Evolutionary conservation across 768 basidiomycete genomes (phyloP).

Genomic region (Amanita phalloides): DNA sequence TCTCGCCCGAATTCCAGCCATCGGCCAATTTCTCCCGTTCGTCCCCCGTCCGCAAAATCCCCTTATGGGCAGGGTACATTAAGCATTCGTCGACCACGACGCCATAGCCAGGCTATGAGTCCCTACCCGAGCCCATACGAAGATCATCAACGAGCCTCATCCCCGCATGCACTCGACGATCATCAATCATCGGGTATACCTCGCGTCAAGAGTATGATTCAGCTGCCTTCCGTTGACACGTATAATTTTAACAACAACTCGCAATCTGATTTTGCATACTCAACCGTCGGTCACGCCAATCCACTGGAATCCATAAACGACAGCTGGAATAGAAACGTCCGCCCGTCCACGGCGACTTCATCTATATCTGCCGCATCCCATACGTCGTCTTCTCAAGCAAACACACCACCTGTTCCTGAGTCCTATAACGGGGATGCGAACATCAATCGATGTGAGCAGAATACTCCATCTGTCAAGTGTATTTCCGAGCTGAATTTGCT

Average conservation of each 20-base stretch:
- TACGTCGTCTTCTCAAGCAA: slow-evolving; percentile 71
- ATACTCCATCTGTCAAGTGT: slow-evolving; percentile 4
- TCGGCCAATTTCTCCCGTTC: slow-evolving; percentile 56
- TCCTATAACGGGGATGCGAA: slow-evolving; percentile 60
- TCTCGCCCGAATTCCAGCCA: slow-evolving; percentile 69
- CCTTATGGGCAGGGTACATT: slow-evolving; percentile 36
- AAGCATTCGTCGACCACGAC: slow-evolving; percentile 60
- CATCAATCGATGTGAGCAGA: slow-evolving; percentile 73
- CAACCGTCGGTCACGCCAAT: slow-evolving; percentile 38
- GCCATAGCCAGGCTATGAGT: slow-evolving; percentile 81
- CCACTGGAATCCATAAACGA: slow-evolving; percentile 36
- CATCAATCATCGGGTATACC: slow-evolving; percentile 42
- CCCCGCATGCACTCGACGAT: slow-evolving; percentile 55
- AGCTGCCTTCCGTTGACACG: slow-evolving; percentile 61
- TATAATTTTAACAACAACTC: slow-evolving; percentile 51
- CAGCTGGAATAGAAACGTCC: slow-evolving; percentile 42
- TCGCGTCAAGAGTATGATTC: slow-evolving; percentile 77
- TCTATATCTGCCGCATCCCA: slow-evolving; percentile 70
- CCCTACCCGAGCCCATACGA: slow-evolving; percentile 82
- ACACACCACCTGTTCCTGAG: slow-evolving; percentile 68
- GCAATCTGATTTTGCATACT: slow-evolving; percentile 77
- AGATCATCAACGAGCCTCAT: slow-evolving; percentile 56
- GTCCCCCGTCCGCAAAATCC: slow-evolving; percentile 61
- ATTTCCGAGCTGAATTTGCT: slow-evolving; percentile 15
- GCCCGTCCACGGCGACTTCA: slow-evolving; percentile 71